Evolutionary conservation across 768 basidiomycete genomes (phyloP).

Genomic region (Fibroporia radiculosa): DNA sequence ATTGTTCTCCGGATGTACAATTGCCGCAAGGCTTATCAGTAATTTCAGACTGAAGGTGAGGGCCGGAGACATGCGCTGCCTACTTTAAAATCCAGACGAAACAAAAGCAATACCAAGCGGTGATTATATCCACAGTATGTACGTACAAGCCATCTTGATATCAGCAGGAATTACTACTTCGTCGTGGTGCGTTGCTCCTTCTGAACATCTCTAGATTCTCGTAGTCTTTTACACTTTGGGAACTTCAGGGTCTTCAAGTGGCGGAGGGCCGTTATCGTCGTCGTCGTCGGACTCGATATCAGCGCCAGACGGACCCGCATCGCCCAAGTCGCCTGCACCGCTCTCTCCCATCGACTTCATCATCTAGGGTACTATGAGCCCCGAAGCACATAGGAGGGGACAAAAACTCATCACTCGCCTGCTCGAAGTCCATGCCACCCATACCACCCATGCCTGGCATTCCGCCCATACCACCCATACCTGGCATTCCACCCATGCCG

Average conservation of each 20-base stretch:
- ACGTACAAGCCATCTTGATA: background rate
- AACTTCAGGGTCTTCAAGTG: conserved; percentile 63
- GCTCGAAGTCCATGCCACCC: conserved; percentile 60
- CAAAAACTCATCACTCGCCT: too few relatives aligned
- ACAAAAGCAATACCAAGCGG: background rate
- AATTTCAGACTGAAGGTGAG: background rate
- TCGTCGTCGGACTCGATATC: conserved; percentile 34
- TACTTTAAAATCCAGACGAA: background rate
- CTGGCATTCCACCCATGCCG: conserved; percentile 33
- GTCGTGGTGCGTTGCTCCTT: background rate
- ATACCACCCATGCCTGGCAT: conserved; percentile 40
- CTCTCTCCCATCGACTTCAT: conserved; percentile 29
- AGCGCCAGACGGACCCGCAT: conserved; percentile 16
- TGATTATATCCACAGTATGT: background rate
- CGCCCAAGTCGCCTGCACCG: conserved; percentile 12
- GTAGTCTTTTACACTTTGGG: conserved; percentile 28
- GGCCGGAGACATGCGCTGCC: background rate
- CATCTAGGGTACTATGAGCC: conserved; percentile 25
- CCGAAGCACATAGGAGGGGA: background rate
- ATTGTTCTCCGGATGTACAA: background rate
- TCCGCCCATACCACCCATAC: conserved; percentile 24
- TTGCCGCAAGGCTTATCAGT: background rate
- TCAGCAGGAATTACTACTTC: background rate
- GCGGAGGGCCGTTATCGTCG: conserved; percentile 67
- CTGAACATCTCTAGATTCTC: background rate